Evolutionary conservation across 768 basidiomycete species (phyloP).

Genomic region (Mycena albidolilacea): DNA sequence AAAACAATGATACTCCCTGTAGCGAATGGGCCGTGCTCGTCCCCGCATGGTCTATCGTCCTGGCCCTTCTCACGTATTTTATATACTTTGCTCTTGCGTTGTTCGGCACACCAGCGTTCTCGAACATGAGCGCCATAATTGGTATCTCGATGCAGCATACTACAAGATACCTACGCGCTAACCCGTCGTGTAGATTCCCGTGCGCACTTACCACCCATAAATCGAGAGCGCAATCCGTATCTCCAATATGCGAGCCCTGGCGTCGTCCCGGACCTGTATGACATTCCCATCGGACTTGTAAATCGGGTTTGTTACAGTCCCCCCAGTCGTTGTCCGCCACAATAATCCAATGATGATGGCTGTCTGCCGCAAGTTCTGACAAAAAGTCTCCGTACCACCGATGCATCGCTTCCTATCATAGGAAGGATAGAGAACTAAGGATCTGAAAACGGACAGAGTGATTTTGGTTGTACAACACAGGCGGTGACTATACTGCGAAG

Average conservation of each 20-base stretch:
- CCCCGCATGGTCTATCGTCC: constrained; percentile 82
- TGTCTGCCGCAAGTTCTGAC: neutral
- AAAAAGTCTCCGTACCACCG: too few relatives aligned
- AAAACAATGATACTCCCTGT: constrained; percentile 13
- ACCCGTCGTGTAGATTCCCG: constrained; percentile 65
- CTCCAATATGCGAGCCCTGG: constrained; percentile 60
- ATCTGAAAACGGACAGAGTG: neutral
- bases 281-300: constrained; percentile 86
- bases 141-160: constrained; percentile 58
- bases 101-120: constrained; percentile 77
- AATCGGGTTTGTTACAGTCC: constrained; percentile 76
- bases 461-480: neutral
- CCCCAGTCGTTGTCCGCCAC: neutral
- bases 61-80: constrained; percentile 82
- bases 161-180: constrained; percentile 9
- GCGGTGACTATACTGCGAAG: neutral
- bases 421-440: neutral
- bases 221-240: constrained; percentile 61
- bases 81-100: constrained; percentile 84
- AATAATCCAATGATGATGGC: neutral
- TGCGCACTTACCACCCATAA: constrained; percentile 63
- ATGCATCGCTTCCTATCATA: too few relatives aligned
- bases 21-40: constrained; percentile 91
- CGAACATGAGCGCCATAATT: constrained; percentile 75
- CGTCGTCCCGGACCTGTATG: constrained; percentile 78